phyloP scores from a whole-genome alignment of 2,329 filamentous ascomycete species.

The Tolypocladium sp. region DNA sequence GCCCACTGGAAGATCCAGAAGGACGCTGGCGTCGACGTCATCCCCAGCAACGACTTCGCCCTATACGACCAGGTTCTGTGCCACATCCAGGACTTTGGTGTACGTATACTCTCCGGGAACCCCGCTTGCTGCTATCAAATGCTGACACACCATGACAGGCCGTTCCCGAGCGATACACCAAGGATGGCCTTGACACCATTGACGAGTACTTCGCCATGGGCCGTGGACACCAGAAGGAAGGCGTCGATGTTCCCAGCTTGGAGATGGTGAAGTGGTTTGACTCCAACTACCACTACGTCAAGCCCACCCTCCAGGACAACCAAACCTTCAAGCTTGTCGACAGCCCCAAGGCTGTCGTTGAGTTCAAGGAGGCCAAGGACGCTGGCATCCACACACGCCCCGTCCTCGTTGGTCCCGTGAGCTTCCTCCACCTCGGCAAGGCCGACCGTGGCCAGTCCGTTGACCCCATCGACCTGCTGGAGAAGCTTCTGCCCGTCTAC shows the following conservation, averaged over 20 bases:
- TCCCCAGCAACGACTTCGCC: conserved; percentile 99
- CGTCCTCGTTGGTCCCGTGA: conserved; percentile 90
- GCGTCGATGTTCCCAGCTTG: conserved; percentile 84
- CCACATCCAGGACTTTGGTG: conserved; percentile 96
- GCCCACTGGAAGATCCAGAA: conserved; percentile 99
- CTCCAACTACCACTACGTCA: conserved; percentile 99
- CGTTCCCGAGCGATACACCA: conserved; percentile 86
- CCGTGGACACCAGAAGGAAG: conserved; percentile 92
- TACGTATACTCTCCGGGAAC: conserved; percentile 36
- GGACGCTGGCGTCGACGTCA: conserved; percentile 92
- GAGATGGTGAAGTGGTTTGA: conserved; percentile 99
- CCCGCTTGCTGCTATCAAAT: neutral
- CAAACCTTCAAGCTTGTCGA: conserved; percentile 86
- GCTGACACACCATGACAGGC: conserved; percentile 42
- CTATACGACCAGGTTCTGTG: conserved; percentile 97
- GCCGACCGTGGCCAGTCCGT: conserved; percentile 91
- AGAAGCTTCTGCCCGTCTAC: conserved; percentile 91
- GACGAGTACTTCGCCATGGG: conserved; percentile 99
- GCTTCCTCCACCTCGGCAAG: conserved; percentile 96
- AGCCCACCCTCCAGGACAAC: conserved; percentile 94
- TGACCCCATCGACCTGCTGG: conserved; percentile 85
- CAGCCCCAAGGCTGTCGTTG: conserved; percentile 85
- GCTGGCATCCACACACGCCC: conserved; percentile 88
- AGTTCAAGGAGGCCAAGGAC: conserved; percentile 97
- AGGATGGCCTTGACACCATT: conserved; percentile 75